These are phyloP conservation scores for Ramaria rubella DNA, from an alignment of 768 basidiomycete genomes.

Conservation along the genomic window DNA sequence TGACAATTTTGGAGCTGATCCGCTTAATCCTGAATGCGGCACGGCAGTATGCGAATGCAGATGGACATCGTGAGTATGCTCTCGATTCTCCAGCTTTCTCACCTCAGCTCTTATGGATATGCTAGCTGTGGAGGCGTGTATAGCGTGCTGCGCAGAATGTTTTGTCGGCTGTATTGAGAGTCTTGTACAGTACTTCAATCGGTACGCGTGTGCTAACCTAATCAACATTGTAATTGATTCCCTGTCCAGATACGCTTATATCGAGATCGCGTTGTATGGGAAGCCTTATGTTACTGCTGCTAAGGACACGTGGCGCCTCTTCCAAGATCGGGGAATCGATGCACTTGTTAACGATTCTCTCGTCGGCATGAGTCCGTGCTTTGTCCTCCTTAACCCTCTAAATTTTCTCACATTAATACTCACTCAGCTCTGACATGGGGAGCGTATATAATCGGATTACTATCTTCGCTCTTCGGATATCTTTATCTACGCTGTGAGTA, in stretches of 20 bases:
- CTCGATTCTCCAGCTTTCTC: background rate
- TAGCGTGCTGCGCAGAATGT: slow-evolving; percentile 75
- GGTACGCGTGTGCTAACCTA: slow-evolving; percentile 32
- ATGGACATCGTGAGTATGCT: slow-evolving; percentile 54
- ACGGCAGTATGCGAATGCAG: slow-evolving; percentile 51
- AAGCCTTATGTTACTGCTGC: slow-evolving; percentile 77
- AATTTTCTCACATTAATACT: slow-evolving; percentile 8
- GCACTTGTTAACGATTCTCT: slow-evolving; percentile 79
- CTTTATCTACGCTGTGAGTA: slow-evolving; percentile 64
- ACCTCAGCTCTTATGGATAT: too few relatives aligned
- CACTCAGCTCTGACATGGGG: slow-evolving; percentile 65
- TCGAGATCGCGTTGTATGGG: slow-evolving; percentile 83
- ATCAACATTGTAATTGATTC: background rate
- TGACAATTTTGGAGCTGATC: slow-evolving; percentile 69
- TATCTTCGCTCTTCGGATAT: slow-evolving; percentile 70
- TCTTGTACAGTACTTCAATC: slow-evolving; percentile 75
- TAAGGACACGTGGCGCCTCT: slow-evolving; percentile 75
- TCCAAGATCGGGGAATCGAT: slow-evolving; percentile 74
- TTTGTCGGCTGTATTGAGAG: slow-evolving; percentile 66
- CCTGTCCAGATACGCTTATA: slow-evolving; percentile 59
- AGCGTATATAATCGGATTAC: slow-evolving; percentile 68
- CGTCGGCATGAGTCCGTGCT: slow-evolving; percentile 63
- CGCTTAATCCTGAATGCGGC: slow-evolving; percentile 52
- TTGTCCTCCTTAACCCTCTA: background rate
- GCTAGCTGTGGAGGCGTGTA: slow-evolving; percentile 68